Conservation (phyloP, 257 asterid species). For the Solanum habrochaites region DNA sequence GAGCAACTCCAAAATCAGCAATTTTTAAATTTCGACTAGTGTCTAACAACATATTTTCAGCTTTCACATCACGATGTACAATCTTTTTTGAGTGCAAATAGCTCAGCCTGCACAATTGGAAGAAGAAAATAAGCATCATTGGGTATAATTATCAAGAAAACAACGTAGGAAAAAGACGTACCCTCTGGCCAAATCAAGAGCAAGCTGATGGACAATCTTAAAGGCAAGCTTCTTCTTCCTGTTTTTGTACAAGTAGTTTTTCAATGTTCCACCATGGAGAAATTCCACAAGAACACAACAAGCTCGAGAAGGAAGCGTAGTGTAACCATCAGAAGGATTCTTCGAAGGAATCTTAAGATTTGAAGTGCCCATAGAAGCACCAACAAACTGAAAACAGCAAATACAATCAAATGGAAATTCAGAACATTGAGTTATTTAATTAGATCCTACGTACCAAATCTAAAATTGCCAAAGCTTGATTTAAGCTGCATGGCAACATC, state of each 20-base stretch:
- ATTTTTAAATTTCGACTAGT: constrained; percentile 48
- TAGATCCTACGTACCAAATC: neutral
- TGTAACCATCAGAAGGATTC: constrained; percentile 63
- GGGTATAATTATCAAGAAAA: neutral
- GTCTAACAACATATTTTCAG: constrained; percentile 87
- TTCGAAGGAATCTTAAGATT: constrained; percentile 81
- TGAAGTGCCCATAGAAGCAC: constrained; percentile 97
- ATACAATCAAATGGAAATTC: neutral
- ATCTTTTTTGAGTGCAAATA: constrained; percentile 83
- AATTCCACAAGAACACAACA: constrained; percentile 91
- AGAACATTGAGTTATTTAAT: neutral
- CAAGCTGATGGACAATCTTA: constrained; percentile 72
- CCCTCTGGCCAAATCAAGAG: constrained; percentile 88
- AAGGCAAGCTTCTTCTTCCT: constrained; percentile 80
- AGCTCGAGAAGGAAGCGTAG: constrained; percentile 73
- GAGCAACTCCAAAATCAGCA: constrained; percentile 96
- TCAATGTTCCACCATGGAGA: constrained; percentile 73
- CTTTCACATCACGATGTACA: constrained; percentile 94
- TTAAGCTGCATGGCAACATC: neutral
- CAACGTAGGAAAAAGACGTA: constrained; percentile 7
- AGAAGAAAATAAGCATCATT: neutral
- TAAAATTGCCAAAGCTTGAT: neutral
- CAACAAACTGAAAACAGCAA: constrained; percentile 46
- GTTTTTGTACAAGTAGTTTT: constrained; percentile 58
- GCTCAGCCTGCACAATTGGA: constrained; percentile 48